Evolutionary conservation across 2,329 filamentous ascomycete genomes (phyloP), one percentile per base, ranked within the genome.

Genomic region (Cladophialophora psammophila): DNA sequence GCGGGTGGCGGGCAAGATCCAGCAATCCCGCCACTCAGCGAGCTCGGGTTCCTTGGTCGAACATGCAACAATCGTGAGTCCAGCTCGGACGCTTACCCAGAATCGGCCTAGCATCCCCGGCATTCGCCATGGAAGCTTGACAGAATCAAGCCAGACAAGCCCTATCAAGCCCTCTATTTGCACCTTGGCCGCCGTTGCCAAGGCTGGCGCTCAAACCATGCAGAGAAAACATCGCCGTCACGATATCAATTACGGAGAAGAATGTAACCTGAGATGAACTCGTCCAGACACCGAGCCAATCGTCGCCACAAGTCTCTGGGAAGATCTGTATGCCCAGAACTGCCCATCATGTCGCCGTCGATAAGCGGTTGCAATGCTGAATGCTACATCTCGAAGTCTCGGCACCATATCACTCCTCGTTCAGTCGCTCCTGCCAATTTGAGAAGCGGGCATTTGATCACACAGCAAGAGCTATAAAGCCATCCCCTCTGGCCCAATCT

Each of bases 181-280:
- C n/a, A 15, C 7, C n/a, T 15, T 48, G 42, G n/a, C 42, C n/a
- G 42, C 42, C n/a, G n/a, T 48, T 52, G 58, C 58, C 58, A 60
- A 38, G 45, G 9, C n/a, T 53, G 10, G 26, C 18, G 2, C 58
- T 53, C 58, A 26, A 60, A 53, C 52, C 42, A 52, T n/a, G 3
- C 32, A 36, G 5, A 34, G n/a, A 57, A 36, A 53, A 52, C 45
- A 32, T 60, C 42, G 20, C 5, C 3, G 15, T 36, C 42, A 13
- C 58, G 45, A 36, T 36, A 36, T 35, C n/a, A 32, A 50, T 31
- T 38, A 48, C 12, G 32, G 58, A 5, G 36, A 10, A 31, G 36
- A 52, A 40, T 60, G 58, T 60, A 60, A 60, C 58, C 35, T 60
- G 50, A 54, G 50, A 35, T 34, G 40, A 60, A n/a, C 40, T 34